Conservation (phyloP, 176 grass and related monocot genomes). For the Oryza brachyantha region DNA sequence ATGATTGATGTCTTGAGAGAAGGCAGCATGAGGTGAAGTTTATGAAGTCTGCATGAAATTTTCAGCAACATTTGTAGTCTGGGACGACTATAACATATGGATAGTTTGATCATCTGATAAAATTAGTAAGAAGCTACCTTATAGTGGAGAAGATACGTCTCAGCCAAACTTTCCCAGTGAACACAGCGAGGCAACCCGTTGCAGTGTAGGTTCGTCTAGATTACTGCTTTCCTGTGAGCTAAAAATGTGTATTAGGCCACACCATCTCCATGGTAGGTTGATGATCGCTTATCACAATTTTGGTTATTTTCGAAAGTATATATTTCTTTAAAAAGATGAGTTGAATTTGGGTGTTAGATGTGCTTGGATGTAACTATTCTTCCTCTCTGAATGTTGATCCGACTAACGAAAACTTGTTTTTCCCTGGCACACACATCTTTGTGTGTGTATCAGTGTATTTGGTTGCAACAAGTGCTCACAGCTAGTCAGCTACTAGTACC, state of each 20-base stretch:
- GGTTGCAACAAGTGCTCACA: neutral
- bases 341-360: neutral
- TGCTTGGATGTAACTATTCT: neutral
- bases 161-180: neutral
- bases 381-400: neutral
- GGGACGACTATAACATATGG: neutral
- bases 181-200: neutral
- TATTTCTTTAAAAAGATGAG: neutral
- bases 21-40: slow-evolving; percentile 49
- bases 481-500: too few relatives aligned
- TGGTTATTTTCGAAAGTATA: neutral
- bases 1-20: slow-evolving; percentile 82
- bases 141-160: neutral
- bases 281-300: neutral
- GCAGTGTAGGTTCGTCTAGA: neutral
- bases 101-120: neutral
- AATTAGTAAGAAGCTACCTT: neutral
- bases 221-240: neutral
- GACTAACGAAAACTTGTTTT: neutral
- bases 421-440: neutral
- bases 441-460: neutral
- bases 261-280: neutral
- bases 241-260: neutral
- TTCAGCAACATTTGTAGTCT: neutral
- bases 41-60: neutral